Evolutionary conservation across 139 green algal species (phyloP).

Genomic region (Auxenochlorella pyrenoidosa): DNA sequence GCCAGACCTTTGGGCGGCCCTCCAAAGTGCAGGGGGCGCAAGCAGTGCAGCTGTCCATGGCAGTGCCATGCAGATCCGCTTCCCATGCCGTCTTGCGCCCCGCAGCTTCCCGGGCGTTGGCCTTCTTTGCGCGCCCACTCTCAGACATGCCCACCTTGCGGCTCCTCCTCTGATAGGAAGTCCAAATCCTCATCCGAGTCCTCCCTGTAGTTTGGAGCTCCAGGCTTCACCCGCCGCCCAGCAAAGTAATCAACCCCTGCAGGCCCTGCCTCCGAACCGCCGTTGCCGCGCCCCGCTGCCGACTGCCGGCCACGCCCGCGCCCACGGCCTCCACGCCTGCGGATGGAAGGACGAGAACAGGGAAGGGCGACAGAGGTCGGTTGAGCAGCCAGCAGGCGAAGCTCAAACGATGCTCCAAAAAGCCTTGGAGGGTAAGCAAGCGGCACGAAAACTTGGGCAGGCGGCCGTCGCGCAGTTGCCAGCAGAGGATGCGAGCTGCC

Average conservation of each 20-base stretch:
- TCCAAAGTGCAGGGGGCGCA: too few relatives aligned
- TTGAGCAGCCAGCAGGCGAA: not conserved
- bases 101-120: too few relatives aligned
- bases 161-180: not conserved
- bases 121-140: too few relatives aligned
- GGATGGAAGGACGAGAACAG: not conserved
- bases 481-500: not conserved
- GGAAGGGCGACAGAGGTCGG: not conserved
- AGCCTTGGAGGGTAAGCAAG: too few relatives aligned
- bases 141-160: too few relatives aligned
- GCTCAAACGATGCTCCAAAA: too few relatives aligned
- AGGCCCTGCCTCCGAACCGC: not conserved
- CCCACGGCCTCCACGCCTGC: not conserved
- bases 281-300: not conserved
- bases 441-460: not conserved
- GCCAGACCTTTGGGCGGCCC: too few relatives aligned
- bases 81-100: too few relatives aligned
- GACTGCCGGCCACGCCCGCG: not conserved
- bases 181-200: not conserved
- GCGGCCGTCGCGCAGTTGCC: not conserved
- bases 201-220: slow-evolving; percentile 4
- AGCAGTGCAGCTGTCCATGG: too few relatives aligned
- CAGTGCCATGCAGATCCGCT: too few relatives aligned
- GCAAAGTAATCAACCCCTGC: not conserved
- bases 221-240: not conserved